phyloP scores from a whole-genome alignment of 1,139 yeast genomes.

The Ashbya aceris region DNA sequence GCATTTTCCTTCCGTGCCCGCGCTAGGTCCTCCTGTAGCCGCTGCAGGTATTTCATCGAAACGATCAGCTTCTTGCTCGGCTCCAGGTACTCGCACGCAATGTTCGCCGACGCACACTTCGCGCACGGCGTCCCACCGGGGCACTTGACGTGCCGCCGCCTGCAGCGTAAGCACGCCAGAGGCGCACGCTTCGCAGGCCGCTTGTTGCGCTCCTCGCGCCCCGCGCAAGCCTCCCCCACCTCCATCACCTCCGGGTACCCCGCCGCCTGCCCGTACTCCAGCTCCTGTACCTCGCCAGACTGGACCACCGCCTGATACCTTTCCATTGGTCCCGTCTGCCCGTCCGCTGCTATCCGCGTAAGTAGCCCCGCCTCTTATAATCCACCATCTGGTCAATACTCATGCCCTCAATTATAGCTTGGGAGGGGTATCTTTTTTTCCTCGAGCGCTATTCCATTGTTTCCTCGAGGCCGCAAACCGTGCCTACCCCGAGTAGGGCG shows the following conservation, averaged over 20 bases:
- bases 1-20: slow-evolving; percentile 46
- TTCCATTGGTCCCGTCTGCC: neutral
- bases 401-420: too few species aligned
- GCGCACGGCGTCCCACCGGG: slow-evolving; percentile 75
- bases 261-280: neutral
- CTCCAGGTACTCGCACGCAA: slow-evolving; percentile 66
- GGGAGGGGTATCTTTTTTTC: too few species aligned
- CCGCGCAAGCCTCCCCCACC: too few species aligned
- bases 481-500: too few species aligned
- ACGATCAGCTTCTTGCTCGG: slow-evolving; percentile 73
- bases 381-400: too few species aligned
- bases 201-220: too few species aligned
- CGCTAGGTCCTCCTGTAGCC: slow-evolving; percentile 56
- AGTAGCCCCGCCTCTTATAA: too few species aligned
- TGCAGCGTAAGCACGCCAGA: slow-evolving; percentile 52
- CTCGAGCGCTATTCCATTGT: too few species aligned
- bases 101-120: slow-evolving; percentile 50
- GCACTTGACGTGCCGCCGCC: slow-evolving; percentile 69
- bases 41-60: slow-evolving; percentile 61
- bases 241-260: neutral
- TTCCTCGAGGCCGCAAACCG: too few species aligned
- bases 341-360: too few species aligned
- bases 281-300: slow-evolving; percentile 1
- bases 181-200: slow-evolving; percentile 12
- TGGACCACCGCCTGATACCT: neutral